Base-by-base conservation (phyloP, 176 grass and related monocot species). In the Avena insularis region DNA sequence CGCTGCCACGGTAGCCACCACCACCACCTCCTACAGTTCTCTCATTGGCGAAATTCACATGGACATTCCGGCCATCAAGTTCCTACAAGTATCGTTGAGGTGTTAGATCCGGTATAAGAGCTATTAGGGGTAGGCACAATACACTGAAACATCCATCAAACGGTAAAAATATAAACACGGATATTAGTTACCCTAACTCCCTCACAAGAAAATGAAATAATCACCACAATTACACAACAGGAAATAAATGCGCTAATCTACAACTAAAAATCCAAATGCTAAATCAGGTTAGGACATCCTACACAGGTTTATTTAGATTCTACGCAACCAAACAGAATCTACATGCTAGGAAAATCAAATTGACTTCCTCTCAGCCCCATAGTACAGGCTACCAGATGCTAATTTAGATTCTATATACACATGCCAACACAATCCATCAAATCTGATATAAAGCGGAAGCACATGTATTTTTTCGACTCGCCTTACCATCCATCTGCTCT, bases 401-500 rank as follows among this genome's bases (percentile, higher is more conserved):
- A 12, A 78, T 38, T 12, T 57, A 43, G 15, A 51, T 4, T 48
- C 38, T 66, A 31, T 25, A 25, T 25, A 25, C 8, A 29, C 16
- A 59, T 35, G 56, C 17, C 23, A 7, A 5, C 1, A 25, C 21
- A 12, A 13, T 36, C 14, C 9, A 20, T 20, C 5, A 71, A 71
- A 20, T 47, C 3, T 35, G 31, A 0, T 53, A 0, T 58, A 12
- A 49, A 81, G 27, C 12, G 71, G 3, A 16, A n/a, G 9, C 71
- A 1, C 73, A 33, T 20, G 65, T 14, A 12, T 49, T 57, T 3
- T 56, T 82, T 20, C 1, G 5, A 49, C 87, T 85, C 65, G 96
- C 97, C 94, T 96, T 48, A 20, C 92, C 94, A 8, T 99, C 92
- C 97, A 99, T 96, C 86, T 8, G 7, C 25, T 61, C 13, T 4